Base-by-base conservation (phyloP, 768 basidiomycete species). In the Tulasnella sp. region DNA sequence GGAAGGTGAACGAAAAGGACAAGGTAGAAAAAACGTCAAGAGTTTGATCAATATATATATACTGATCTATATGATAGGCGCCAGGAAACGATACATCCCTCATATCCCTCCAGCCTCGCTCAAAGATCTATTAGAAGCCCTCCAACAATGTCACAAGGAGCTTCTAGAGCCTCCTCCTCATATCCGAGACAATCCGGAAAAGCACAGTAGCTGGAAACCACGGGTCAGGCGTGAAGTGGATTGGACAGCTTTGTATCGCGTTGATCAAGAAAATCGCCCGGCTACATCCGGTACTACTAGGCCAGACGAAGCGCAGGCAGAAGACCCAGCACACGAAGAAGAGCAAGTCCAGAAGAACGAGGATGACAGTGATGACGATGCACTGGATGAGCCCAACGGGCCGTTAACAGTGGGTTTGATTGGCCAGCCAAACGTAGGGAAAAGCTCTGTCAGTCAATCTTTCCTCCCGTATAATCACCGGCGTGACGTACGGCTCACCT, bases 351-450 rank as follows among this genome's bases (percentile, higher is more conserved):
- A 9, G 45, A 55, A 20, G 40, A 49, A 12, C 53, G 53, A 1
- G 53, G 50, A 28, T 25, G 45, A 12, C 19, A 53, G 53, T 10
- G 39, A 57, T 29, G 59, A 58, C 4, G 53, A 53, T 15, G 57
- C 20, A 3, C 19, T 27, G 34, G 28, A 51, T 34, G 50, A 45
- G 20, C 25, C 34, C 9, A 12, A 28, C 20, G 48, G 47, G 41
- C n/a, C 55, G 58, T 64, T 92, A 37, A 92, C 88, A 1, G 71
- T 92, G 46, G 89, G 89, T 5, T 64, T 91, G 41, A 82, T 92
- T 51, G 89, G 90, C 31, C 89, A 93, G 61, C 92, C 92, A 12
- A 98, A 96, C 62, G 90, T 93, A 34, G 93, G 93, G 8, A 98
- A 98, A 64, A 51, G 49, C 20, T 42, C 39, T 51, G 49, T 51